Evolutionary conservation across 305 asterid species (phyloP), one percentile per base, ranked within the genome.

Genomic region (Fraxinus baroniana): DNA sequence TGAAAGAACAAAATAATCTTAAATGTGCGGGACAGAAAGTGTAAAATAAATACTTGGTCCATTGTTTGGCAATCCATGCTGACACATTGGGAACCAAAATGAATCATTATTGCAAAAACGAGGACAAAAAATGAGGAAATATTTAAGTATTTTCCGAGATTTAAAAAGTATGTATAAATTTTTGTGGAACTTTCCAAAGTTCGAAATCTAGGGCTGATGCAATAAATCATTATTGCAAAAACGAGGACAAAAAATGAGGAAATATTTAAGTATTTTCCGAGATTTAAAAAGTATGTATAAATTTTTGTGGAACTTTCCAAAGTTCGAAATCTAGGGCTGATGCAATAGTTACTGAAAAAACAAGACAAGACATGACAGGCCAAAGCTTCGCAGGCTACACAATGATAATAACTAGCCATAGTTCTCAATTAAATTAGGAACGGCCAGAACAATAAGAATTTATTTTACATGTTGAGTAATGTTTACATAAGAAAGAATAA

Each of bases 401-500:
- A 70, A 13, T 32, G 76, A 32, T 68, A 10, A 26, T 26, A 68
- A 68, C 41, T 32, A 17, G 26, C 7, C 44, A 71, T 13, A 15
- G 41, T 32, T 71, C 36, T 66, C 70, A 10, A 24, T 22, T 24
- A 66, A 22, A 66, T 66, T 66, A 66, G 17, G 35, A 66, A 26
- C 2, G 17, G 35, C 35, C 35, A 66, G 81, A 24, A 80, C 75
- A 83, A 60, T 60, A 32, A 44, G 74, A 75, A 66, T 20, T 18
- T 80, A 82, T 36, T 83, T 74, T 76, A 76, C 87, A 79, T 78
- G 71, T 62, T 8, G 15, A 62, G 71, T 62, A 62, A 62, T 62
- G 72, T 8, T 24, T 62, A 62, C 32, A 7, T 22, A 62, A 62
- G 71, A 62, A 60, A 20, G 30, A 60, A 57, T 7, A 57, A 57